These are phyloP conservation scores for Casuarina glauca DNA, from an alignment of 306 rosid species.

Conservation along the genomic window DNA sequence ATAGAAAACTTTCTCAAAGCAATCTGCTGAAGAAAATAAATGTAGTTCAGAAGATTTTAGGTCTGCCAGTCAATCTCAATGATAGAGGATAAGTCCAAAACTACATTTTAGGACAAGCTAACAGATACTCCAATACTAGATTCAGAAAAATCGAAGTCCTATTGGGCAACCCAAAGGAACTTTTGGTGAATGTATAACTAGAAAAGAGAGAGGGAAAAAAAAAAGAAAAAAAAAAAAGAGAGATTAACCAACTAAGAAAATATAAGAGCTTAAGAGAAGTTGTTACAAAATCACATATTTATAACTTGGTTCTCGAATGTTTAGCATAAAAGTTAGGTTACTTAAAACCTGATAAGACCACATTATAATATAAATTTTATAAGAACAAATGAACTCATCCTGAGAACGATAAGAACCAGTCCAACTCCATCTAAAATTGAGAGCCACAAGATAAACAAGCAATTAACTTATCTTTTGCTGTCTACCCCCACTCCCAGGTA, in stretches of 20 bases:
- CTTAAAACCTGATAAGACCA: constrained; percentile 1
- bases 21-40: background rate
- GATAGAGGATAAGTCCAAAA: background rate
- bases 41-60: background rate
- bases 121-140: background rate
- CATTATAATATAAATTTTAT: background rate
- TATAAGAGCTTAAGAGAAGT: background rate
- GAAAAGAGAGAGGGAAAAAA: background rate
- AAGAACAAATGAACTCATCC: background rate
- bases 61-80: background rate
- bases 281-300: background rate
- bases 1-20: background rate
- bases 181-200: background rate
- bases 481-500: background rate
- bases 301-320: background rate
- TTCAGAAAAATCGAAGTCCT: background rate
- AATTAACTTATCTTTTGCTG: background rate
- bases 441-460: constrained; percentile 2
- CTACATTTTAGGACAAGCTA: background rate
- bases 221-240: background rate
- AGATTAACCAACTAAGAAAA: background rate
- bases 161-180: background rate
- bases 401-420: background rate
- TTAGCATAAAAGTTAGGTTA: background rate
- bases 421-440: background rate